Base-by-base conservation (phyloP, 1,139 yeast species). In the Spencermartinsiella ligniputridi region DNA sequence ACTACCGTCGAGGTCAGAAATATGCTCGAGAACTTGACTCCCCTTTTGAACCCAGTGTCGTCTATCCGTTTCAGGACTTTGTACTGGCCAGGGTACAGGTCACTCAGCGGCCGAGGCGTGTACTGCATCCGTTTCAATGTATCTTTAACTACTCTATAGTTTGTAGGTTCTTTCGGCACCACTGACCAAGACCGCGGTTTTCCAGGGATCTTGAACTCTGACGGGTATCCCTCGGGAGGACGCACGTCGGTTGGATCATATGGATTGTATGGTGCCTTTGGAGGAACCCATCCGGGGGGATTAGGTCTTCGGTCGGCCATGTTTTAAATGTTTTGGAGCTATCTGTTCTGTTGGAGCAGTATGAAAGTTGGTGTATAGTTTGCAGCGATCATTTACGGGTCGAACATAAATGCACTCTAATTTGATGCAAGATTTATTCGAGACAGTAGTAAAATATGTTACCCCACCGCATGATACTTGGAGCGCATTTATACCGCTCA, bases 161-260 rank as follows among this genome's bases (percentile, higher is more conserved):
- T 88, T 1, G 84, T 74, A 2, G 88, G 81, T 56, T 76, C 81
- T 52, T 74, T 74, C 2, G 92, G 90, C 15, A 81, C 64, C n/a
- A 78, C 69, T 1, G 82, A 71, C 68, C 83, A 81, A 21, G 68
- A 54, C 29, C 70, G 56, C 27, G 60, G 63, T 37, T 58, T 51
- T 1, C 68, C 69, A 1, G 70, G 69, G 1, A 64, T 52, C 30
- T 62, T 55, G 57, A 55, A 85, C 61, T 86, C 96, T 11, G 90
- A 81, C 1, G 96, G 96, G 53, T 86, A 86, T 1, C 95, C 95
- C 59, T 79, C 81, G 0, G 95, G 77, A 0, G 96, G 95, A 42
- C 96, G 70, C 32, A 70, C 62, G 61, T 86, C 96, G 0, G 77
- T 66, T 0, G 92, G 85, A 60, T 86, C 96, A 58, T 81, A 86